Conservation (phyloP, 192 early-diverging fungal genomes). For the Backusella westeae region DNA sequence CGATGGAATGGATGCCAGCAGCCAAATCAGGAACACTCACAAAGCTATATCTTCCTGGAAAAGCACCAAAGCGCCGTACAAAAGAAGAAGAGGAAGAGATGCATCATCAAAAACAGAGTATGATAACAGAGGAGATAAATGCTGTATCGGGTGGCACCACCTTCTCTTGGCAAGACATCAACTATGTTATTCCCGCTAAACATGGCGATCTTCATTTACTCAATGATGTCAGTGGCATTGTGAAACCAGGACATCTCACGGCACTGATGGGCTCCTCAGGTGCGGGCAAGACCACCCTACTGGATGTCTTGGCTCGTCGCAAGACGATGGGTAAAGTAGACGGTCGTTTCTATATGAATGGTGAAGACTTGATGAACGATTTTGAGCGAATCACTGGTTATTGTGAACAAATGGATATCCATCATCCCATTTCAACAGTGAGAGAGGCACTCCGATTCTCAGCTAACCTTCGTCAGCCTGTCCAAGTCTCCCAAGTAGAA, state of each 20-base stretch:
- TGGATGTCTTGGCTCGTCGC: constrained; percentile 71
- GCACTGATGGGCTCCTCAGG: constrained; percentile 76
- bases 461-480: constrained; percentile 69
- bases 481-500: constrained; percentile 55
- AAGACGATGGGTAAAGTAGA: constrained; percentile 67
- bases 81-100: constrained; percentile 8
- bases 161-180: constrained; percentile 62
- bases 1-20: constrained; percentile 61
- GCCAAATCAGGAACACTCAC: constrained; percentile 52
- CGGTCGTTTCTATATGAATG: constrained; percentile 70
- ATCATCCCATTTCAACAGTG: constrained; percentile 67
- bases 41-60: constrained; percentile 45
- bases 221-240: constrained; percentile 51
- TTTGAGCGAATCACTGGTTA: constrained; percentile 74
- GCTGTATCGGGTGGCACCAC: constrained; percentile 43
- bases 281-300: constrained; percentile 73
- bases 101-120: not conserved
- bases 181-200: constrained; percentile 48
- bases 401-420: constrained; percentile 83
- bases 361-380: constrained; percentile 45
- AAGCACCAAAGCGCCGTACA: not conserved
- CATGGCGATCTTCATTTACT: constrained; percentile 56
- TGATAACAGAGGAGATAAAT: constrained; percentile 35
- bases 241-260: constrained; percentile 51
- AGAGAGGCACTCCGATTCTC: constrained; percentile 75